These are phyloP conservation scores for Aspergillus intermedius DNA, from an alignment of 2,329 filamentous ascomycete species.

Conservation along the genomic window DNA sequence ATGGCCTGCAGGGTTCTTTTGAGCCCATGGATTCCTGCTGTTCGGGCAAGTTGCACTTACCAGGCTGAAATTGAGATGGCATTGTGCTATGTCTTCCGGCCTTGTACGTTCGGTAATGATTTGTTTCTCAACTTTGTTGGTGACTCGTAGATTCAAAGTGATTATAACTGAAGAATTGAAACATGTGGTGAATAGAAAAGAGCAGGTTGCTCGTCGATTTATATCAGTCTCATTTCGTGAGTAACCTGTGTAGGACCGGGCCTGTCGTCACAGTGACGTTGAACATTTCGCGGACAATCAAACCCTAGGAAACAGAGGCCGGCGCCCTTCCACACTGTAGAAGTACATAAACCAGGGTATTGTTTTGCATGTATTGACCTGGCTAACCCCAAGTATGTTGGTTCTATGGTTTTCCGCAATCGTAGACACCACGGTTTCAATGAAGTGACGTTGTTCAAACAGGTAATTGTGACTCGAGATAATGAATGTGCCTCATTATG, in stretches of 20 bases:
- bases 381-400: background rate
- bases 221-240: background rate
- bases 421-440: background rate
- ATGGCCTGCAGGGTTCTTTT: conserved; percentile 35
- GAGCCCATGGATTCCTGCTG: background rate
- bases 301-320: conserved; percentile 4
- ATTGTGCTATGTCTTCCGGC: background rate
- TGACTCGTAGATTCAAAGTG: no score
- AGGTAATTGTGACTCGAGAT: background rate
- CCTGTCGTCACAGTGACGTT: conserved; percentile 7
- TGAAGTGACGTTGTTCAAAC: background rate
- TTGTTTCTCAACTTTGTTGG: no score
- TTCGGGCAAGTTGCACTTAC: conserved; percentile 10
- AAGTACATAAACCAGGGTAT: no score
- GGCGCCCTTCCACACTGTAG: background rate
- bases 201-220: background rate
- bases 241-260: background rate
- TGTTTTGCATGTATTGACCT: no score
- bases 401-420: background rate
- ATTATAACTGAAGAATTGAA: no score
- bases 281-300: background rate
- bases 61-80: conserved; percentile 29
- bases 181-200: background rate
- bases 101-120: background rate
- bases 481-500: background rate